Base-by-base conservation (phyloP, 2,329 filamentous ascomycete genomes). In the Fusarium sp. region DNA sequence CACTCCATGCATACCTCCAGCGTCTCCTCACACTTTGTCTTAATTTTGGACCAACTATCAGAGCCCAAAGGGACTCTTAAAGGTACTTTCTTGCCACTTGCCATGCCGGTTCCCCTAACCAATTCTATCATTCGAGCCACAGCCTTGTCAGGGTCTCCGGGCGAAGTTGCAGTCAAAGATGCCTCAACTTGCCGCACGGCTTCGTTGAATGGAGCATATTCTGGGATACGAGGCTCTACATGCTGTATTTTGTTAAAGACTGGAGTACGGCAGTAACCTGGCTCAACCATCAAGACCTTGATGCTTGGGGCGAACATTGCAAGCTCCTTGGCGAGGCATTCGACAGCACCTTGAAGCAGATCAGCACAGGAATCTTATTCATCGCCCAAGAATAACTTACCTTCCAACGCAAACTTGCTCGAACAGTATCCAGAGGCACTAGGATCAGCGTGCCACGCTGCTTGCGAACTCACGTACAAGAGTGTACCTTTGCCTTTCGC, bases 71-170 rank as follows among this genome's bases (percentile, higher is more conserved):
- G 83, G 16, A 88, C 84, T 34, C 89, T 81, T 9, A 90, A 73
- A 5, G 89, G 89, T 3, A 82, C 34, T 0, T 50, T 62, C 52
- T 66, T 81, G 0, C 81, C 82, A 3, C 70, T 75, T 2, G 72
- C 80, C n/a, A 80, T 62, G 0, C 80, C 81, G 5, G 86, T 87
- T 16, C 88, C 84, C 14, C 87, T 82, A 1, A 87, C 88, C 18
- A 91, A 76, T 62, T 90, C 86, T 72, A 89, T 89, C 81, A 89
- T 88, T 0, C 84, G 83, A 24, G 84, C 80, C 1, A 85, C 87
- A 4, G 83, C 88, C 76, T 89, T 87, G 0, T 72, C 71, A 4
- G 87, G 85, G 67, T 90, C 87, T 4, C 88, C 87, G 2, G 84
- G 83, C 60, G 89, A 84, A 62, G 87, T 80, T 0, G 61, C 62